Percentiles rank a stretch among this genome's conserved stretches.
Conservation (phyloP, 352 stramenopile genomes). For the Pythium grandisporangium region DNA sequence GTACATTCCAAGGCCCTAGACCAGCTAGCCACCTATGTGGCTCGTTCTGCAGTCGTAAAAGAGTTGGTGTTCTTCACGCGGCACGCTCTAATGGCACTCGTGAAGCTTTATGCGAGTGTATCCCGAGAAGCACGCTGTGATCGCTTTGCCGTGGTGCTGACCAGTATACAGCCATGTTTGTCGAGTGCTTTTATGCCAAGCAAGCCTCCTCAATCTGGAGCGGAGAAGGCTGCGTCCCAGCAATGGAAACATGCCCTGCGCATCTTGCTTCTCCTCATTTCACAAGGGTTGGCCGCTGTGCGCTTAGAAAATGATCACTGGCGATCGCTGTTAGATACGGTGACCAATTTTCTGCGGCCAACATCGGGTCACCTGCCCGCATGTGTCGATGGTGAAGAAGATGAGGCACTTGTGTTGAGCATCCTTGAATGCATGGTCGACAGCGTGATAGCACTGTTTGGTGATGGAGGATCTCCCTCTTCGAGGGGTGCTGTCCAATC, state of each 20-base stretch:
- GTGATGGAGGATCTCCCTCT: too few relatives aligned
- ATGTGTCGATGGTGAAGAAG: conserved; percentile 62
- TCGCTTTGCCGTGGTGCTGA: conserved; percentile 50
- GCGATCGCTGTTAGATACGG: conserved; percentile 48
- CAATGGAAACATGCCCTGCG: conserved; percentile 74
- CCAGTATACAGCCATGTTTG: conserved; percentile 43
- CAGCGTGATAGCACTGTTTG: conserved; percentile 46
- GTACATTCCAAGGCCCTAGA: conserved; percentile 63
- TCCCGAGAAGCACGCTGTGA: conserved; percentile 35
- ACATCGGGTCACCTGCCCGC: conserved; percentile 37
- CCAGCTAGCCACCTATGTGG: conserved; percentile 61
- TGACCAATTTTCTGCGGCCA: conserved; percentile 49
- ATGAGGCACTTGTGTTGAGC: conserved; percentile 65
- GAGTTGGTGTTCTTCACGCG: conserved; percentile 73
- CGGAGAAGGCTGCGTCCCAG: conserved; percentile 57
- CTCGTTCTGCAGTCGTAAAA: conserved; percentile 19
- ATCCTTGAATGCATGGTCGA: conserved; percentile 72
- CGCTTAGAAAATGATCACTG: conserved; percentile 35
- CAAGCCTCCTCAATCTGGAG: conserved; percentile 29
- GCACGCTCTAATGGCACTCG: conserved; percentile 62
- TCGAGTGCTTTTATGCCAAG: conserved; percentile 7
- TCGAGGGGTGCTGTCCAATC: conserved; percentile 9
- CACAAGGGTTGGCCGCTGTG: conserved; percentile 50
- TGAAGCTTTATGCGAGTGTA: conserved; percentile 67
- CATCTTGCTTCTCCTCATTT: conserved; percentile 65